A percentile compares a stretch with the other conserved stretches of the same genome.
phyloP scores from a whole-genome alignment of 345 rosid species.

The Boechera stricta region DNA sequence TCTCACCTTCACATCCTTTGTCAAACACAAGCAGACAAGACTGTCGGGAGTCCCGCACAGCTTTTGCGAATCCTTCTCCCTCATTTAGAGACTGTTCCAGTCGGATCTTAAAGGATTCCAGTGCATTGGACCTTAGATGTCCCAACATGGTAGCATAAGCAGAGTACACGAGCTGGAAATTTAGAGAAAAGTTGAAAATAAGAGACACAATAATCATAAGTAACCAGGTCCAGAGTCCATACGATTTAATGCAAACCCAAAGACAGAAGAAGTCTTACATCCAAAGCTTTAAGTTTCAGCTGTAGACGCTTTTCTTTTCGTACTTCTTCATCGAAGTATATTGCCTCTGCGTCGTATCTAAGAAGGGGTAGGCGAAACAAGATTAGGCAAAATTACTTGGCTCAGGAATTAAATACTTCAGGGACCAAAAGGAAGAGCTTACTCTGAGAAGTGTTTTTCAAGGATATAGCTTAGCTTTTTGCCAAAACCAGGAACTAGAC shows the following conservation, averaged over 20 bases:
- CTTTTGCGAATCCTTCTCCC: slow-evolving; percentile 71
- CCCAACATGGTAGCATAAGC: slow-evolving; percentile 61
- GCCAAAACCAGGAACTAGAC: slow-evolving; percentile 68
- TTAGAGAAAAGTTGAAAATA: slow-evolving; percentile 20
- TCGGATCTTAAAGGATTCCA: slow-evolving; percentile 56
- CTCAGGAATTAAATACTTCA: neutral
- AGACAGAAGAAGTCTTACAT: slow-evolving; percentile 52
- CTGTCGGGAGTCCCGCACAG: slow-evolving; percentile 53
- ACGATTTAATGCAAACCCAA: slow-evolving; percentile 7
- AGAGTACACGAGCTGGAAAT: slow-evolving; percentile 59
- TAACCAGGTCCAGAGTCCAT: slow-evolving; percentile 15
- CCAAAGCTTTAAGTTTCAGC: slow-evolving; percentile 65
- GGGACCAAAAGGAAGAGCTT: slow-evolving; percentile 39
- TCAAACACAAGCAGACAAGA: slow-evolving; percentile 68
- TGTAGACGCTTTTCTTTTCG: slow-evolving; percentile 62
- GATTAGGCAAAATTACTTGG: slow-evolving; percentile 23
- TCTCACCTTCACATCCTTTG: slow-evolving; percentile 66
- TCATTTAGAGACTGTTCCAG: slow-evolving; percentile 56
- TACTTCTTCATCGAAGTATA: slow-evolving; percentile 79
- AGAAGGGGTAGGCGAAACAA: slow-evolving; percentile 30
- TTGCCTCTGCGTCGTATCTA: slow-evolving; percentile 71
- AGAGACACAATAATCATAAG: slow-evolving; percentile 22
- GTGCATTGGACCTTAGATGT: slow-evolving; percentile 61
- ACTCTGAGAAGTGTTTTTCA: slow-evolving; percentile 67
- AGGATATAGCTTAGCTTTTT: slow-evolving; percentile 67